Evolutionary conservation across 2,329 filamentous ascomycete species (phyloP).

Genomic region (Zymoseptoria tritici): DNA sequence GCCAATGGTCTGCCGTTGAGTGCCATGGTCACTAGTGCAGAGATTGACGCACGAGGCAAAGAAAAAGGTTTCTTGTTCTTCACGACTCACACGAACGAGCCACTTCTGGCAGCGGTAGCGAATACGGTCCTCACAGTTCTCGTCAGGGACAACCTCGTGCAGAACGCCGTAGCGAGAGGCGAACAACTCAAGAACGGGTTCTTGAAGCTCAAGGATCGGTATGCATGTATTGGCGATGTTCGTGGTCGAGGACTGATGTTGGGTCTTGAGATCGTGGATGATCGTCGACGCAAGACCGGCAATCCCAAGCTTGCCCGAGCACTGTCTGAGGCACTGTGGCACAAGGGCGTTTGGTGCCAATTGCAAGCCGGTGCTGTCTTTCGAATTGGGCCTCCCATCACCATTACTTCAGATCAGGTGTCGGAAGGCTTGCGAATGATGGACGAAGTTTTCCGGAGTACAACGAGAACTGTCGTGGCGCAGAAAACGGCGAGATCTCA

Average conservation of each 20-base stretch:
- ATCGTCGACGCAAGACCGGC: slow-evolving; percentile 18
- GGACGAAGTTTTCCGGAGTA: not conserved
- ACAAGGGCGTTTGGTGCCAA: not conserved
- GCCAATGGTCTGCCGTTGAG: slow-evolving; percentile 21
- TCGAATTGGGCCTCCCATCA: not conserved
- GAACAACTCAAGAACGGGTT: slow-evolving; percentile 21
- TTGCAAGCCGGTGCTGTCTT: not conserved
- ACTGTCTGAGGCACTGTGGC: not conserved
- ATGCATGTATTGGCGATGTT: slow-evolving; percentile 28
- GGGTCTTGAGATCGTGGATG: slow-evolving; percentile 26
- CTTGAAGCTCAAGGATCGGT: slow-evolving; percentile 16
- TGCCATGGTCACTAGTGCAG: slow-evolving; percentile 16
- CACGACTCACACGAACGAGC: slow-evolving; percentile 28
- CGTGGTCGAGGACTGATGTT: slow-evolving; percentile 26
- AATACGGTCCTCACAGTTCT: slow-evolving; percentile 28
- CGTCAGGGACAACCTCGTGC: slow-evolving; percentile 21
- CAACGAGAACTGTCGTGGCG: no score
- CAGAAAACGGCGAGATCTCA: no score
- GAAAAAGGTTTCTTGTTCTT: slow-evolving; percentile 18
- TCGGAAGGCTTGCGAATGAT: not conserved
- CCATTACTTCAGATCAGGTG: not conserved
- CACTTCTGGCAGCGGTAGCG: slow-evolving; percentile 24
- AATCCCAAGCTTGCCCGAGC: not conserved
- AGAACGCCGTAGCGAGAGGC: slow-evolving; percentile 15
- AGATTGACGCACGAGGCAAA: slow-evolving; percentile 12